phyloP scores from a whole-genome alignment of 768 basidiomycete species.

The Termitomyces sp. region DNA sequence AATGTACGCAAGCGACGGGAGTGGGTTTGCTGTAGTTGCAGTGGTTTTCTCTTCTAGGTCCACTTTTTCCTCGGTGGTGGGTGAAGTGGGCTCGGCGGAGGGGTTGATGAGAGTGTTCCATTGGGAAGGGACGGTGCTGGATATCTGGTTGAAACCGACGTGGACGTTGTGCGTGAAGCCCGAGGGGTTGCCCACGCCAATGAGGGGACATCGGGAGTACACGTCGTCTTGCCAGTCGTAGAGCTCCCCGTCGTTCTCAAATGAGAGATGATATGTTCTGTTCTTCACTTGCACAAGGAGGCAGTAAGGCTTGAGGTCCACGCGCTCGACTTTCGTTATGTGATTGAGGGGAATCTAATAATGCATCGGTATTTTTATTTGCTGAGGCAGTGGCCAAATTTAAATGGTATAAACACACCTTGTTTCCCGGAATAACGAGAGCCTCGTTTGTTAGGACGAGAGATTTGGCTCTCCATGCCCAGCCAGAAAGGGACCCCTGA shows the following conservation, averaged over 20 bases:
- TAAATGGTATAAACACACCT: slow-evolving; percentile 6
- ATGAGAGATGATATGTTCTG: slow-evolving; percentile 31
- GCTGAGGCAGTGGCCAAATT: not conserved
- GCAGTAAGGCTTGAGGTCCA: slow-evolving; percentile 33
- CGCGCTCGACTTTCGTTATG: slow-evolving; percentile 36
- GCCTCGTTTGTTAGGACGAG: slow-evolving; percentile 18
- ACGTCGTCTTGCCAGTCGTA: slow-evolving; percentile 48
- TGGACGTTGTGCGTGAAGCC: slow-evolving; percentile 39
- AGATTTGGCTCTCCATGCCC: slow-evolving; percentile 18
- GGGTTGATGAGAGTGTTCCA: slow-evolving; percentile 13
- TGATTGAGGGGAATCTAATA: slow-evolving; percentile 26
- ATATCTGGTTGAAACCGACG: slow-evolving; percentile 29
- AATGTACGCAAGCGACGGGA: slow-evolving; percentile 15
- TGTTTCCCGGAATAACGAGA: slow-evolving; percentile 15
- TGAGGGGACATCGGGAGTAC: slow-evolving; percentile 34
- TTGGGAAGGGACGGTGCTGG: slow-evolving; percentile 18
- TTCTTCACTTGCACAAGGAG: slow-evolving; percentile 30
- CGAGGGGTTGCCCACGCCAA: slow-evolving; percentile 31
- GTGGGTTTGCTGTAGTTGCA: not conserved
- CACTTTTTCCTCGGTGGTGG: slow-evolving; percentile 1
- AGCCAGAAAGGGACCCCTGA: slow-evolving; percentile 12
- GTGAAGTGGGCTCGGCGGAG: not conserved
- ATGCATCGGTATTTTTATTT: not conserved
- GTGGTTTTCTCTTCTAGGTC: slow-evolving; percentile 3
- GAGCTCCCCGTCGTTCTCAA: slow-evolving; percentile 34